phyloP scores from a whole-genome alignment of 2,329 filamentous ascomycete species.

The Myriosclerotinia duriaeana region DNA sequence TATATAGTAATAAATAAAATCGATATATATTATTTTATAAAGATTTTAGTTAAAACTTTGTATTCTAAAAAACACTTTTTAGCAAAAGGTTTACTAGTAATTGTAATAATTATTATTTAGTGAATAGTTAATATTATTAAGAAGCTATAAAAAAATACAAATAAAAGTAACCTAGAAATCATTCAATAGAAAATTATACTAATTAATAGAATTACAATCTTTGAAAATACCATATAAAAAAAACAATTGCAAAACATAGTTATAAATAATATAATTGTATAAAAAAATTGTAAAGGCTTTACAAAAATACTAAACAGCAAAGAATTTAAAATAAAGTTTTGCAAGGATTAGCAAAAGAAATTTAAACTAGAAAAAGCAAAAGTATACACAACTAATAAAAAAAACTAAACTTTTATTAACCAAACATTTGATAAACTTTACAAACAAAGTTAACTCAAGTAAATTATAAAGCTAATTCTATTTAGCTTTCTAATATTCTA shows the following conservation, averaged over 20 bases:
- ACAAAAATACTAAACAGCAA: not conserved
- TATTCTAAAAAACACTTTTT: too few relatives aligned
- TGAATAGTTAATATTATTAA: too few relatives aligned
- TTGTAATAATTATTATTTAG: too few relatives aligned
- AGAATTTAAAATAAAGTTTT: not conserved
- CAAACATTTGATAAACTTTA: not conserved
- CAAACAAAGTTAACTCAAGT: not conserved
- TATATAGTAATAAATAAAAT: not conserved
- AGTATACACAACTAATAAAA: not conserved
- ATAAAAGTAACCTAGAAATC: too few relatives aligned
- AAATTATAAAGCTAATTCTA: not conserved
- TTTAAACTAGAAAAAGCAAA: not conserved
- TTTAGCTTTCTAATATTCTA: not conserved
- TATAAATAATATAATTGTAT: not conserved
- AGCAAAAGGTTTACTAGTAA: too few relatives aligned
- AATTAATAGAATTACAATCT: not conserved
- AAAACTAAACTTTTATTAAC: not conserved
- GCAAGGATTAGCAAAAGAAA: not conserved
- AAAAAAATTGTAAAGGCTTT: not conserved
- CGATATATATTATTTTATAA: too few relatives aligned
- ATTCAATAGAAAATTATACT: too few relatives aligned
- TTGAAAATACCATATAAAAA: not conserved
- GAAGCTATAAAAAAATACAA: too few relatives aligned
- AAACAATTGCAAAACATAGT: not conserved
- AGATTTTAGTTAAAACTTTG: too few relatives aligned